A percentile compares a stretch with the other conserved stretches of the same genome.
These are phyloP conservation scores for Pestalotiopsis sp. DNA, from an alignment of 2,329 filamentous ascomycete species.

Conservation along the genomic window DNA sequence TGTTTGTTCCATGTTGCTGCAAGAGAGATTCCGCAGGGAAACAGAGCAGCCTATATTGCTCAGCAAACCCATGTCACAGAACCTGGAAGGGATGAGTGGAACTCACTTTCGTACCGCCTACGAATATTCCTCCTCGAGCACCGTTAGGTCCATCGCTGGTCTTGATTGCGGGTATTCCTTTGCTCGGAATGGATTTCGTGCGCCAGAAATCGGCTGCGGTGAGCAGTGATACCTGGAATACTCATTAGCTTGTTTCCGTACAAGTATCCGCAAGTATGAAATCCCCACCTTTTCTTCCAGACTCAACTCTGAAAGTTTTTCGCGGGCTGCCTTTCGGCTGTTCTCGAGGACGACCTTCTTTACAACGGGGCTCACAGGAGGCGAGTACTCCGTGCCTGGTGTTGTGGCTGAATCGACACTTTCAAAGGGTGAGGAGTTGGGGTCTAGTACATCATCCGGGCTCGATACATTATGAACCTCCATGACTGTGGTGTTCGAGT, in stretches of 20 bases:
- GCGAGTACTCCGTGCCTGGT: conserved; percentile 52
- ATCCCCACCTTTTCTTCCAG: conserved; percentile 57
- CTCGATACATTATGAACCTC: conserved; percentile 27
- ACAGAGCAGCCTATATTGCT: conserved; percentile 64
- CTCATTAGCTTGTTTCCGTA: conserved; percentile 13
- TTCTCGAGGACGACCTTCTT: conserved; percentile 36
- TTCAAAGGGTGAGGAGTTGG: conserved; percentile 35
- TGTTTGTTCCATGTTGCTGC: conserved; percentile 79
- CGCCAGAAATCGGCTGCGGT: conserved; percentile 71
- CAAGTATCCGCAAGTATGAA: neutral
- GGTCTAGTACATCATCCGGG: conserved; percentile 33
- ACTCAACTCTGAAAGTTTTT: conserved; percentile 54
- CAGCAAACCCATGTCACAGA: conserved; percentile 10
- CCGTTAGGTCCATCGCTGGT: conserved; percentile 72
- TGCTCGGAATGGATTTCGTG: conserved; percentile 62
- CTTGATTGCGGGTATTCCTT: conserved; percentile 66
- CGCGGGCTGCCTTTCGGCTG: conserved; percentile 42
- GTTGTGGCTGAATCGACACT: conserved; percentile 43
- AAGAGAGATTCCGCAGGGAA: conserved; percentile 78
- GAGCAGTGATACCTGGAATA: conserved; percentile 54
- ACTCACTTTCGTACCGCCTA: conserved; percentile 63
- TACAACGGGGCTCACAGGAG: conserved; percentile 43
- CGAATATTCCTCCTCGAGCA: conserved; percentile 68
- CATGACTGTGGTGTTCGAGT: conserved; percentile 17
- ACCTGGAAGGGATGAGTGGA: neutral